Base-by-base conservation (phyloP, 2,329 filamentous ascomycete species). In the Monosporascus ibericus region DNA sequence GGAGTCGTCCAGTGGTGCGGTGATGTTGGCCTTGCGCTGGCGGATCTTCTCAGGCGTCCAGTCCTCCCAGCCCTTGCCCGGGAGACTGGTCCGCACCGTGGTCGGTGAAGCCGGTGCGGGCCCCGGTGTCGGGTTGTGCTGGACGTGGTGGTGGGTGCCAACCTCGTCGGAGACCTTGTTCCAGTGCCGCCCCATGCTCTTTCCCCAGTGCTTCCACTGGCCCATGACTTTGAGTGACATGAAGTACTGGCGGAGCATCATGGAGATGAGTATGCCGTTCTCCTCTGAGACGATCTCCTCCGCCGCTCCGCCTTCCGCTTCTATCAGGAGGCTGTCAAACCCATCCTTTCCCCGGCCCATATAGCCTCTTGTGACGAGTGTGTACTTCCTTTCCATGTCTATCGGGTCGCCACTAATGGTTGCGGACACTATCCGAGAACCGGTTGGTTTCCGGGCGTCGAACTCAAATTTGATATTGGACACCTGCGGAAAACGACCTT, bases 311-410 rank as follows among this genome's bases (percentile, higher is more conserved):
- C 91, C 91, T 67, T 90, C 86, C 3, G 85, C 81, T 59, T 87
- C 72, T 34, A 90, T 82, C n/a, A 92, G 78, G 1, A 96, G 77
- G 47, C 85, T 85, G 2, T 79, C 81, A 69, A 87, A 96, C 2
- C 91, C 91, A 60, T 96, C 91, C 68, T 92, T 94, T 20, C 91
- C 91, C 37, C 89, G 81, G 4, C 81, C 86, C 90, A 96, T 95
- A 66, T 96, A 96, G 0, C 89, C 90, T 52, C 91, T 75, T 0
- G 91, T 96, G 8, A 86, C 87, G 3, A 96, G 74, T 0, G 79
- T 78, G 63, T 95, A 96, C 38, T 82, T 74, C 54, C 72, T 81
- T 20, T 83, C 74, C 11, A 79, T 70, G 22, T 90, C 81, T 5
- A 90, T 74, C 0, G 84, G 78, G 48, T 78, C 68, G 0, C 78